These are phyloP conservation scores for Saccharomyces hybrid DNA, from an alignment of 1,139 yeast species.

Conservation along the genomic window DNA sequence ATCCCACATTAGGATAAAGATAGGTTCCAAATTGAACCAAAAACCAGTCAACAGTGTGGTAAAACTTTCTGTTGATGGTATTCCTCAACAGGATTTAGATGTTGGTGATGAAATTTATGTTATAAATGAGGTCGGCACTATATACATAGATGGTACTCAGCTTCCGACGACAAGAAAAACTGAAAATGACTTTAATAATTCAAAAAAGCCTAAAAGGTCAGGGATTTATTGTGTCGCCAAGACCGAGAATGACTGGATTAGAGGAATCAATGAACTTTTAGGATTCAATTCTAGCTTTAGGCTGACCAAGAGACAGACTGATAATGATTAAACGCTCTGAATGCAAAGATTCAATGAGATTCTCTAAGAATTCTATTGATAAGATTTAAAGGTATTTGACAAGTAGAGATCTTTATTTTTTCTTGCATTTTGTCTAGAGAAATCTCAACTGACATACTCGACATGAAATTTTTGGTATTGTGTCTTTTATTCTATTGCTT, in stretches of 20 bases:
- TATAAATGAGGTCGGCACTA: slow-evolving; percentile 50
- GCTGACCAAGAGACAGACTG: slow-evolving; percentile 10
- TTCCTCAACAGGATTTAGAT: slow-evolving; percentile 55
- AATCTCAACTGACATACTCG: not conserved
- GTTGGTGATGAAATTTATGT: slow-evolving; percentile 79
- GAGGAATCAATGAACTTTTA: slow-evolving; percentile 73
- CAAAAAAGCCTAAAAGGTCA: slow-evolving; percentile 22
- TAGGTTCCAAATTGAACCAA: slow-evolving; percentile 37
- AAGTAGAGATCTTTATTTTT: not conserved
- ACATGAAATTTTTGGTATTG: not conserved
- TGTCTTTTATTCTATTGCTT: not conserved
- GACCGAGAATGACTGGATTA: slow-evolving; percentile 82
- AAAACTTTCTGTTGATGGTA: slow-evolving; percentile 72
- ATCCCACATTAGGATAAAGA: slow-evolving; percentile 57
- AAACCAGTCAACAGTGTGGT: slow-evolving; percentile 36
- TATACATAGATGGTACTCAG: slow-evolving; percentile 40
- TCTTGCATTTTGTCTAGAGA: not conserved
- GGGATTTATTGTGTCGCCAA: slow-evolving; percentile 90
- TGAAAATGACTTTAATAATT: slow-evolving; percentile 9
- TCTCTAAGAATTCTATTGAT: not conserved
- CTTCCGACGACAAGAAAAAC: slow-evolving; percentile 29
- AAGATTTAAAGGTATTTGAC: not conserved
- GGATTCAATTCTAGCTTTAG: slow-evolving; percentile 85
- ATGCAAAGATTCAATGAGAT: not conserved
- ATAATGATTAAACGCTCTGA: not conserved